Percentiles rank a stretch among this genome's conserved stretches.
Evolutionary conservation across 2,329 filamentous ascomycete species (phyloP).

Genomic region (Stromatinia cepivora): DNA sequence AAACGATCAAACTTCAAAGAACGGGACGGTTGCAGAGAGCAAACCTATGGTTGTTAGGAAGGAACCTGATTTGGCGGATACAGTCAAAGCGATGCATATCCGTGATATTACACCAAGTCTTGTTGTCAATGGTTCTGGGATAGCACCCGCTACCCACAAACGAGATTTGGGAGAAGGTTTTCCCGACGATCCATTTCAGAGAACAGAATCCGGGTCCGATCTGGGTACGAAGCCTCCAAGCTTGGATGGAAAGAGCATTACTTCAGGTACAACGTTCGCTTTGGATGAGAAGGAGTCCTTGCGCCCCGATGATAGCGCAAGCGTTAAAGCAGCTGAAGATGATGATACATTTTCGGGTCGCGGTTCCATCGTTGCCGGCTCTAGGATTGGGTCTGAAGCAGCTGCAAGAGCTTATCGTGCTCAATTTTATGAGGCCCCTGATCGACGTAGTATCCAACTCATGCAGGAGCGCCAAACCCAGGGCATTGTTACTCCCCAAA

Average conservation of each 20-base stretch:
- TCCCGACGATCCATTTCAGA: slow-evolving; percentile 41
- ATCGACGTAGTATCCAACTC: slow-evolving; percentile 46
- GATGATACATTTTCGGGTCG: slow-evolving; percentile 80
- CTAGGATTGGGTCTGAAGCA: slow-evolving; percentile 79
- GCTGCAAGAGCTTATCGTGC: slow-evolving; percentile 58
- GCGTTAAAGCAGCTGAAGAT: slow-evolving; percentile 85
- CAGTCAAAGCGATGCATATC: slow-evolving; percentile 40
- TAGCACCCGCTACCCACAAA: slow-evolving; percentile 30
- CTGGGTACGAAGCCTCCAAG: slow-evolving; percentile 80
- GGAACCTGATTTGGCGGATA: slow-evolving; percentile 37
- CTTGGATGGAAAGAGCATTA: slow-evolving; percentile 90
- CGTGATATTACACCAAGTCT: slow-evolving; percentile 38
- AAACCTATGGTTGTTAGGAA: slow-evolving; percentile 21
- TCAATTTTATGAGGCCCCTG: slow-evolving; percentile 55
- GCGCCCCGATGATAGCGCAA: slow-evolving; percentile 92
- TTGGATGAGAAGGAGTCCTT: slow-evolving; percentile 95
- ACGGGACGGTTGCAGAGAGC: slow-evolving; percentile 7
- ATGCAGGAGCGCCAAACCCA: slow-evolving; percentile 49
- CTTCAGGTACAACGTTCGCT: slow-evolving; percentile 92
- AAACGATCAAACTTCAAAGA: slow-evolving; percentile 9
- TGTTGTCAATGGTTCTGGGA: slow-evolving; percentile 42
- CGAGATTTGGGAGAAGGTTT: slow-evolving; percentile 35
- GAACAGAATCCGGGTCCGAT: slow-evolving; percentile 63
- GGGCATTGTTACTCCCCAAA: slow-evolving; percentile 57
- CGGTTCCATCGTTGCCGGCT: slow-evolving; percentile 73